Evolutionary conservation across 2,329 filamentous ascomycete species (phyloP).

Genomic region (Colletotrichum tofieldiae): DNA sequence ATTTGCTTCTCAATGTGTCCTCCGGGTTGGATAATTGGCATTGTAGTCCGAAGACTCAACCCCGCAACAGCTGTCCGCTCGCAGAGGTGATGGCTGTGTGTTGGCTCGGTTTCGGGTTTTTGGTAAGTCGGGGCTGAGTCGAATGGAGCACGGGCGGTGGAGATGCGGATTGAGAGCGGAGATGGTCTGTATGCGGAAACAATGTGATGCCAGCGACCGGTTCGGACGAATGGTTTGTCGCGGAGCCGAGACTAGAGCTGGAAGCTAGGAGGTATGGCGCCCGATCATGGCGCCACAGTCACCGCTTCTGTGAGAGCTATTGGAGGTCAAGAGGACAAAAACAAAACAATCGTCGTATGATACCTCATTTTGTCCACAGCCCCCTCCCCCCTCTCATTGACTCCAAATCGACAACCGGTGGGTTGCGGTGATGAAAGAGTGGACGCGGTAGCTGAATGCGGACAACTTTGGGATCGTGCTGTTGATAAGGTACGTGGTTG

Average conservation of each 20-base stretch:
- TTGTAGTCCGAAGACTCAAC: not conserved
- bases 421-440: not conserved
- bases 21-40: not conserved
- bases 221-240: slow-evolving; percentile 31
- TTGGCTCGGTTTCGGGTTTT: slow-evolving; percentile 17
- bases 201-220: slow-evolving; percentile 17
- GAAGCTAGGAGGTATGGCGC: not conserved
- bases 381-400: no score
- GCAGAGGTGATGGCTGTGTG: slow-evolving; percentile 6
- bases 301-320: not conserved
- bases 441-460: not conserved
- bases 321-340: not conserved
- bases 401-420: not conserved
- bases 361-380: not conserved
- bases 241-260: slow-evolving; percentile 26
- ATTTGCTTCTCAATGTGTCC: not conserved
- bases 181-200: slow-evolving; percentile 9
- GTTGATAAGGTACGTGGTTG: not conserved
- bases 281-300: not conserved
- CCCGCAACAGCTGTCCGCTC: slow-evolving; percentile 9
- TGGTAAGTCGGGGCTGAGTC: not conserved
- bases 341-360: not conserved
- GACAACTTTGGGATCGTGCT: slow-evolving; percentile 2
- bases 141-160: slow-evolving; percentile 1
- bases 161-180: slow-evolving; percentile 16